Base-by-base conservation (phyloP, 1,139 yeast species). In the Yamadazyma spencermartinsiae region DNA sequence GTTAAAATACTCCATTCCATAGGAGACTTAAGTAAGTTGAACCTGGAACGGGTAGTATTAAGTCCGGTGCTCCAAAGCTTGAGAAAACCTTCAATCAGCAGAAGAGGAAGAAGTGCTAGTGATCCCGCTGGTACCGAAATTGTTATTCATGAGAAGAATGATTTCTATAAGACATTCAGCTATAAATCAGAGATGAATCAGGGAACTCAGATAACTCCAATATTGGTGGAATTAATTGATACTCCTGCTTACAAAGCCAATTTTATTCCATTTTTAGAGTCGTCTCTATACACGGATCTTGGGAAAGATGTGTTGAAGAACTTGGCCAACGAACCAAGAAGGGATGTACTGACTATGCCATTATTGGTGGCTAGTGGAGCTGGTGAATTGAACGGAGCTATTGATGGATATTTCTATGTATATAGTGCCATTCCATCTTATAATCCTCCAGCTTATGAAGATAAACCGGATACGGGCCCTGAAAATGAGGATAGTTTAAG, bases 291-390 rank as follows among this genome's bases (percentile, higher is more conserved):
- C 52, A 66, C 80, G 29, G 72, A 79, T 44, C 55, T 85, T 31
- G 84, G 81, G 34, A 74, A 72, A 38, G 80, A 79, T 27, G 71
- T 80, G 11, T 59, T 85, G 28, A 72, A 71, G 35, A 82, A 83
- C 36, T 62, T 84, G 34, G 86, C 86, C 5, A 73, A 80, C 48
- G 86, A 79, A 45, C 87, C 88, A 2, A 58, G 87, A 31, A 62
- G 69, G 41, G 80, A 82, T 3, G 85, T 79, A 0, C 72, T 78
- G 28, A 80, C 88, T 5, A 80, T 79, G 41, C 86, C 89, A 3
- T 56, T 85, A 40, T 59, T 85, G 11, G 86, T 82, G 4, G 90
- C 88, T 4, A 80, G 87, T 36, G 92, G 92, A 1, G 86, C 89
- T 2, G 76, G 86, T 37, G 90, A 83, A 44, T 60, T 85, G 46